Percentiles rank a stretch among this genome's conserved stretches.
Conservation (phyloP, 2,329 filamentous ascomycete species). For the Talaromyces rugulosus region DNA sequence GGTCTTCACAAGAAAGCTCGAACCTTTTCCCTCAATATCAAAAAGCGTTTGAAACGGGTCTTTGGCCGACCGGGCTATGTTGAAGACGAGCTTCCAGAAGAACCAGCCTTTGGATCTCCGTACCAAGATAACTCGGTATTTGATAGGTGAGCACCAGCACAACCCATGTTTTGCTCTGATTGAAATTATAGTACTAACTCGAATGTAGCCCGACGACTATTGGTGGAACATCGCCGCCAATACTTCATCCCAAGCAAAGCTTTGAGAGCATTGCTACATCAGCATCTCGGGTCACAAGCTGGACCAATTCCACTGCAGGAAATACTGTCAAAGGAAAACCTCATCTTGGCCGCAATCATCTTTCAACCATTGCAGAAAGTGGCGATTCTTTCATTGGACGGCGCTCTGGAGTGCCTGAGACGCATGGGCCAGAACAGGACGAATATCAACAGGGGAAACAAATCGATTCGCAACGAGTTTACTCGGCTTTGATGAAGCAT, state of each 20-base stretch:
- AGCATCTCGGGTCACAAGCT: slow-evolving; percentile 45
- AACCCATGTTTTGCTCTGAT: neutral
- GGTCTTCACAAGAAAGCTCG: slow-evolving; percentile 26
- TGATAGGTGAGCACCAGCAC: slow-evolving; percentile 7
- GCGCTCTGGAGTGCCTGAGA: slow-evolving; percentile 21
- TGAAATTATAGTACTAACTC: neutral
- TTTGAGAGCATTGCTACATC: slow-evolving; percentile 31
- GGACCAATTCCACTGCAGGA: slow-evolving; percentile 44
- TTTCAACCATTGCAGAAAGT: slow-evolving; percentile 44
- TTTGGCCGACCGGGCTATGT: slow-evolving; percentile 31
- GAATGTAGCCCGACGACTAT: neutral
- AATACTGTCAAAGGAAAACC: slow-evolving; percentile 36
- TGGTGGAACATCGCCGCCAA: slow-evolving; percentile 17
- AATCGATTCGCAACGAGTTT: slow-evolving; percentile 38
- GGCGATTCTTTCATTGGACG: slow-evolving; percentile 20
- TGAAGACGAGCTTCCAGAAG: slow-evolving; percentile 18
- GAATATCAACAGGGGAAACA: slow-evolving; percentile 14
- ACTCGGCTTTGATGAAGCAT: slow-evolving; percentile 40
- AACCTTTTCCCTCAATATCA: slow-evolving; percentile 39
- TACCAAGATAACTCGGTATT: slow-evolving; percentile 20
- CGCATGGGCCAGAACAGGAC: neutral
- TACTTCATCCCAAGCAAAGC: slow-evolving; percentile 24
- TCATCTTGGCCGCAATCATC: slow-evolving; percentile 29
- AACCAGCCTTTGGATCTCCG: slow-evolving; percentile 20
- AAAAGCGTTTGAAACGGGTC: slow-evolving; percentile 37